Evolutionary conservation across 306 rosid species (phyloP).

Genomic region (Dalbergia oliveri): DNA sequence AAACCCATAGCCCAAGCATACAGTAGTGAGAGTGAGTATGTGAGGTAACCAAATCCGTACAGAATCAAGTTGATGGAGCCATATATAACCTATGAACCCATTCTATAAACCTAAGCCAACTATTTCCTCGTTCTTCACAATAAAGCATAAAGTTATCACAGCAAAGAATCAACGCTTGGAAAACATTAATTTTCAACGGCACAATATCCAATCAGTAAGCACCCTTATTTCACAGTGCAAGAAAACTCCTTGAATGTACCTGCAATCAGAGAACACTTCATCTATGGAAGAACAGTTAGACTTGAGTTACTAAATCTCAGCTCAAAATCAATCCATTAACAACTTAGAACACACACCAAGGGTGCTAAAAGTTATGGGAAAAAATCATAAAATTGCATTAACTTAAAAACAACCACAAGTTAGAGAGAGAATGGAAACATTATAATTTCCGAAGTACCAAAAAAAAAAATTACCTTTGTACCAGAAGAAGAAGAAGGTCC

Average conservation of each 20-base stretch:
- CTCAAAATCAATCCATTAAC: neutral
- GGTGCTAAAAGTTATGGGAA: neutral
- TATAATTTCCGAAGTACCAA: neutral
- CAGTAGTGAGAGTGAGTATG: too few species aligned
- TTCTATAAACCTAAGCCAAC: neutral
- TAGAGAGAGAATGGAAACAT: neutral
- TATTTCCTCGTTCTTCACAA: neutral
- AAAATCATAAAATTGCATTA: neutral
- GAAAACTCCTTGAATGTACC: neutral
- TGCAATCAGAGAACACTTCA: neutral
- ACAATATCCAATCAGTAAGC: too few species aligned
- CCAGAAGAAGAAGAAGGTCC: constrained; percentile 68
- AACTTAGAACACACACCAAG: neutral
- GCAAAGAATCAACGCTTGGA: neutral
- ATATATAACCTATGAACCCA: too few species aligned
- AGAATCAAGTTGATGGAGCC: too few species aligned
- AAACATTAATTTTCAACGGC: too few species aligned
- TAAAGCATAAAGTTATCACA: neutral
- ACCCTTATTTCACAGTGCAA: too few species aligned
- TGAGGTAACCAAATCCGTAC: too few species aligned
- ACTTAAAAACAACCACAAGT: neutral
- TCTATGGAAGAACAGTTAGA: too few species aligned
- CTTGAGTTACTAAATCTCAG: too few species aligned
- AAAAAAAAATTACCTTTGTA: constrained; percentile 54
- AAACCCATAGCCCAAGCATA: too few species aligned